Percentiles rank a stretch among this genome's conserved stretches.
Evolutionary conservation across 2,329 filamentous ascomycete species (phyloP).

Genomic region (Colletotrichum aenigma): DNA sequence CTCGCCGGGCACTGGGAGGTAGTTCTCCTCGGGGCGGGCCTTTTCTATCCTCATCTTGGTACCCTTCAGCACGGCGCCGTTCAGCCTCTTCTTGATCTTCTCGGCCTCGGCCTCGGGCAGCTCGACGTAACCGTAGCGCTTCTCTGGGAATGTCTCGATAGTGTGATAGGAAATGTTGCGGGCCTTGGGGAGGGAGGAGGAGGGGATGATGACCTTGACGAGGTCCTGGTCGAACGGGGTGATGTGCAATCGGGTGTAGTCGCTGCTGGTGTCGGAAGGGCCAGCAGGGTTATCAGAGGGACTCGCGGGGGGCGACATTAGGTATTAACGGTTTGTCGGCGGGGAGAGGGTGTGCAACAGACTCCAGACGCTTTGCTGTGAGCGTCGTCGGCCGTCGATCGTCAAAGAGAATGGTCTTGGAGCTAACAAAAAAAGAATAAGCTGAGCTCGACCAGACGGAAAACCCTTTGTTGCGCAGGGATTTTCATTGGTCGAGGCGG

Average conservation of each 20-base stretch:
- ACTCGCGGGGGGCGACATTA: conserved; percentile 1
- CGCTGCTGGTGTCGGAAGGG: conserved; percentile 16
- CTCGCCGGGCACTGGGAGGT: conserved; percentile 38
- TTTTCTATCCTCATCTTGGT: conserved; percentile 84
- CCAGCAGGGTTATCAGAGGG: neutral
- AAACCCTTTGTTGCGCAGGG: conserved; percentile 24
- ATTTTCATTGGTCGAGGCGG: conserved; percentile 16
- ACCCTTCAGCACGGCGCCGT: conserved; percentile 85
- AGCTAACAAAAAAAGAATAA: neutral
- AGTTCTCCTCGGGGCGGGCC: conserved; percentile 68
- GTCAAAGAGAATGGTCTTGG: neutral
- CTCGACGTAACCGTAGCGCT: conserved; percentile 88
- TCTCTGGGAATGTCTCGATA: conserved; percentile 87
- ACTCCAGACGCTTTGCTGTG: neutral
- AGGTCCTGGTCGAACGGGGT: conserved; percentile 82
- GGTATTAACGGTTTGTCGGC: neutral
- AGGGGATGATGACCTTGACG: conserved; percentile 72
- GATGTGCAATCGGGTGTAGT: conserved; percentile 76
- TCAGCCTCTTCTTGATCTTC: conserved; percentile 89
- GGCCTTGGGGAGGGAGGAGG: conserved; percentile 67
- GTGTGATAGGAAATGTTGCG: conserved; percentile 88
- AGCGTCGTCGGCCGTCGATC: conserved; percentile 6
- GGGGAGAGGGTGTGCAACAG: neutral
- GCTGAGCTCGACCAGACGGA: conserved; percentile 1
- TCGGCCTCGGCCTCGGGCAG: conserved; percentile 82